These are phyloP conservation scores for Escovopsis sp. DNA, from an alignment of 2,329 filamentous ascomycete genomes.

Conservation along the genomic window DNA sequence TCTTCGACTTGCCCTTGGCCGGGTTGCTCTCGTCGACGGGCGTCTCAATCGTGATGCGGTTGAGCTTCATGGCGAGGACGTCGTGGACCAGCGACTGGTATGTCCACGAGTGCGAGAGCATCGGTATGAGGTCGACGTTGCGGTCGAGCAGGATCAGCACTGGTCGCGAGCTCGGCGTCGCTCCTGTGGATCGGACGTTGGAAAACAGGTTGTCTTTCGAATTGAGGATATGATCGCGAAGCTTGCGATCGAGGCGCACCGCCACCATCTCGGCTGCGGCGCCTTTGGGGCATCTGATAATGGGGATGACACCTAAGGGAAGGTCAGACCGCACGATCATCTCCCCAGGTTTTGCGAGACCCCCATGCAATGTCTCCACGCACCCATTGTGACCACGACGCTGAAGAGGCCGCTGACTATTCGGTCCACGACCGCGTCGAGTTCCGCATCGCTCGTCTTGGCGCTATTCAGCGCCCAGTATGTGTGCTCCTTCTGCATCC, in stretches of 20 bases:
- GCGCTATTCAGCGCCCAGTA: constrained; percentile 96
- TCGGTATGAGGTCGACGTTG: constrained; percentile 88
- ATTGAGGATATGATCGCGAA: constrained; percentile 91
- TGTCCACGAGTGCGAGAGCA: constrained; percentile 86
- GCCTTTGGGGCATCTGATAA: constrained; percentile 86
- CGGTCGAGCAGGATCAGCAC: constrained; percentile 88
- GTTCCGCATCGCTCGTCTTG: constrained; percentile 74
- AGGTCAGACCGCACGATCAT: constrained; percentile 1
- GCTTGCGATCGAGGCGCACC: constrained; percentile 83
- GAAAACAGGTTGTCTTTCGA: constrained; percentile 97
- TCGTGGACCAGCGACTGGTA: constrained; percentile 72
- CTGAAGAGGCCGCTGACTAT: constrained; percentile 96
- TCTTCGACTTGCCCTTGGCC: constrained; percentile 62
- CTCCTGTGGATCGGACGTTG: constrained; percentile 40
- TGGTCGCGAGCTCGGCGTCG: constrained; percentile 60
- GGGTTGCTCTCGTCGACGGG: constrained; percentile 64
- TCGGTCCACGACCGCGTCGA: constrained; percentile 74
- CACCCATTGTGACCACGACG: constrained; percentile 95
- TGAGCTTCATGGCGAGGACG: constrained; percentile 47
- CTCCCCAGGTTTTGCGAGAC: too few species aligned
- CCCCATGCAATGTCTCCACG: too few species aligned
- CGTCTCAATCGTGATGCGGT: constrained; percentile 84
- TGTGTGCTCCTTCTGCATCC: constrained; percentile 76
- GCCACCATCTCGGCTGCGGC: constrained; percentile 90
- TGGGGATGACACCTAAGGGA: constrained; percentile 63